Evolutionary conservation across 225 moss, liverwort and hornwort species (phyloP).

Genomic region (Physcomitrellopsis africana): DNA sequence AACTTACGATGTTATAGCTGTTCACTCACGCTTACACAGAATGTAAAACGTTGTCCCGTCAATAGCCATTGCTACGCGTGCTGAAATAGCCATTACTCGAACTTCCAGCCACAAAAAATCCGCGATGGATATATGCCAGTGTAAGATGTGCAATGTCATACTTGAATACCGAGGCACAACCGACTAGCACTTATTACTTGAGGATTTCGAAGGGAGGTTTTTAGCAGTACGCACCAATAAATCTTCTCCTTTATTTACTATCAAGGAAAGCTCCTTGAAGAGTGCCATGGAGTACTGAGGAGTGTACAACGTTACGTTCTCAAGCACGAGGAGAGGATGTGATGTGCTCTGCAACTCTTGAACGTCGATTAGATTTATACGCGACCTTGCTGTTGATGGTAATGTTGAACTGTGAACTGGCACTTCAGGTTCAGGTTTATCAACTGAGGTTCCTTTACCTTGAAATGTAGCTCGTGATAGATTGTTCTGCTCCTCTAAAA

Average conservation of each 20-base stretch:
- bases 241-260: constrained; percentile 70
- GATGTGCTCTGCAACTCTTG: constrained; percentile 40
- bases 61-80: background rate
- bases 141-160: background rate
- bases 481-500: constrained; percentile 74
- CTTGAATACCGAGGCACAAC: constrained; percentile 27
- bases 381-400: constrained; percentile 37
- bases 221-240: constrained; percentile 63
- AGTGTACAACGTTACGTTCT: constrained; percentile 73
- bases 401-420: constrained; percentile 14
- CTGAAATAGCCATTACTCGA: constrained; percentile 17
- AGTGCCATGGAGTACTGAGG: constrained; percentile 83
- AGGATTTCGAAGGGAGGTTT: constrained; percentile 24
- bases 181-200: constrained; percentile 25
- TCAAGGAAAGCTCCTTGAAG: constrained; percentile 73
- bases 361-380: constrained; percentile 55
- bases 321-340: constrained; percentile 68
- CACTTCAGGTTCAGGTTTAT: constrained; percentile 36
- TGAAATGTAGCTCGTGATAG: constrained; percentile 56
- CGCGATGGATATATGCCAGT: background rate
- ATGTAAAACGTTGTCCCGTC: background rate
- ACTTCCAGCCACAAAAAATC: constrained; percentile 18
- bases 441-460: constrained; percentile 32
- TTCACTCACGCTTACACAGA: constrained; percentile 8
- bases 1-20: constrained; percentile 12